A percentile compares a stretch with the other conserved stretches of the same genome.
Conservation (phyloP, 2,329 filamentous ascomycete genomes). For the Capronia coronata region DNA sequence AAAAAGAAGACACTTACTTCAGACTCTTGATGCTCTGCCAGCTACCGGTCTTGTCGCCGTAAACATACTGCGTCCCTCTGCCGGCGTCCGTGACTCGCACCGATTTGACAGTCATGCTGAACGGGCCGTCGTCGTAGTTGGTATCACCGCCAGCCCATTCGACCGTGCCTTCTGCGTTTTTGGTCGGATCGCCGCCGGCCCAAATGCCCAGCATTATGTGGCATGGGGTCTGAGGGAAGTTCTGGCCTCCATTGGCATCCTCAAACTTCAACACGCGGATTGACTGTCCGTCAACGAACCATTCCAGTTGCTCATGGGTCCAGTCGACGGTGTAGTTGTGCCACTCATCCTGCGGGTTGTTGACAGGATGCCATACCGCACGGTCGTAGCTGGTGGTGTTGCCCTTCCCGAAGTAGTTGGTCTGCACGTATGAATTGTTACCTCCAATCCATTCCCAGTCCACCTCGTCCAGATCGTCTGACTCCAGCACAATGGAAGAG, state of each 20-base stretch:
- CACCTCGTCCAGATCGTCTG: slow-evolving; percentile 77
- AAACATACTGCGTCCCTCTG: slow-evolving; percentile 37
- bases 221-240: slow-evolving; percentile 96
- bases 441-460: slow-evolving; percentile 78
- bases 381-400: slow-evolving; percentile 65
- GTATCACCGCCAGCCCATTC: slow-evolving; percentile 82
- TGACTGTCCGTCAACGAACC: slow-evolving; percentile 72
- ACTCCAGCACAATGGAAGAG: slow-evolving; percentile 74
- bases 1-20: too few relatives aligned
- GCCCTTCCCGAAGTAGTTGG: slow-evolving; percentile 74
- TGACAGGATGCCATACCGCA: slow-evolving; percentile 55
- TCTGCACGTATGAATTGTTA: slow-evolving; percentile 57
- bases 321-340: slow-evolving; percentile 89
- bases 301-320: slow-evolving; percentile 77
- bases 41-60: slow-evolving; percentile 36
- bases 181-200: slow-evolving; percentile 73
- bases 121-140: slow-evolving; percentile 77
- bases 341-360: slow-evolving; percentile 60
- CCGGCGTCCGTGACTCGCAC: slow-evolving; percentile 55
- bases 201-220: slow-evolving; percentile 86
- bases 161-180: slow-evolving; percentile 74
- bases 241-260: slow-evolving; percentile 58
- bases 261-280: slow-evolving; percentile 67
- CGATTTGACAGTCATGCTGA: slow-evolving; percentile 73
- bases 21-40: slow-evolving; percentile 44